These are phyloP conservation scores for Gracilaria vermiculophylla DNA, from an alignment of 23 red algal genomes.

Conservation along the genomic window DNA sequence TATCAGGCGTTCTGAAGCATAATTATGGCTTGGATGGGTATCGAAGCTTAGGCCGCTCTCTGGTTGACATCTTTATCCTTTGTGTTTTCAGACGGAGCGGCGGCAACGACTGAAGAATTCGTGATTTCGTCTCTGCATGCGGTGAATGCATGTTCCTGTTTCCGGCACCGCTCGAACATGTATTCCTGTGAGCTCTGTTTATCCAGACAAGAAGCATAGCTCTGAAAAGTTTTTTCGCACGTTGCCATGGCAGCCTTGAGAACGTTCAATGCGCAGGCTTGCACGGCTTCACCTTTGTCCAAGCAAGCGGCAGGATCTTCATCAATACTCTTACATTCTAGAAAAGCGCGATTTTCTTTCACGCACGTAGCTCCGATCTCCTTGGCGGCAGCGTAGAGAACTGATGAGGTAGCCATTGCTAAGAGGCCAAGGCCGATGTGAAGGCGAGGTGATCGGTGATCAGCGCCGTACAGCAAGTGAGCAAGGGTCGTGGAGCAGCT, in stretches of 20 bases:
- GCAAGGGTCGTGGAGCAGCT: too few species aligned
- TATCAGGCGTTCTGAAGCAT: neutral
- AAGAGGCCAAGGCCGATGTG: neutral
- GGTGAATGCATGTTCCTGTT: slow-evolving; percentile 58
- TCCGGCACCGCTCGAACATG: slow-evolving; percentile 87
- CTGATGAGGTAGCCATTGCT: slow-evolving; percentile 73
- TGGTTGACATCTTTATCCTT: neutral
- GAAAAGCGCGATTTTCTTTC: slow-evolving; percentile 69
- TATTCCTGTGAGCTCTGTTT: slow-evolving; percentile 82
- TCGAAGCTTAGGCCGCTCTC: neutral
- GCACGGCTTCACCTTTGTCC: slow-evolving; percentile 50
- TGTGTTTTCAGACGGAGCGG: neutral
- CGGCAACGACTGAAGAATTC: slow-evolving; percentile 3
- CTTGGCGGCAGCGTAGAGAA: slow-evolving; percentile 95
- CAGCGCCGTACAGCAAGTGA: too few species aligned
- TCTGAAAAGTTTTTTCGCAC: slow-evolving; percentile 63
- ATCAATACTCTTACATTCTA: slow-evolving; percentile 83
- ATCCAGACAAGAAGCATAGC: slow-evolving; percentile 78
- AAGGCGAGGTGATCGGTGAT: neutral
- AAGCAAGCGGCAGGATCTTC: slow-evolving; percentile 83
- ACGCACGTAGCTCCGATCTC: slow-evolving; percentile 78
- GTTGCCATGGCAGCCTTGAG: slow-evolving; percentile 57
- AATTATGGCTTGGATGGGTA: neutral
- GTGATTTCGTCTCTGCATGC: slow-evolving; percentile 44
- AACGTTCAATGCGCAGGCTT: slow-evolving; percentile 52